Base-by-base conservation (phyloP, 148 eudicot genomes). In the Talinum fruticosum region DNA sequence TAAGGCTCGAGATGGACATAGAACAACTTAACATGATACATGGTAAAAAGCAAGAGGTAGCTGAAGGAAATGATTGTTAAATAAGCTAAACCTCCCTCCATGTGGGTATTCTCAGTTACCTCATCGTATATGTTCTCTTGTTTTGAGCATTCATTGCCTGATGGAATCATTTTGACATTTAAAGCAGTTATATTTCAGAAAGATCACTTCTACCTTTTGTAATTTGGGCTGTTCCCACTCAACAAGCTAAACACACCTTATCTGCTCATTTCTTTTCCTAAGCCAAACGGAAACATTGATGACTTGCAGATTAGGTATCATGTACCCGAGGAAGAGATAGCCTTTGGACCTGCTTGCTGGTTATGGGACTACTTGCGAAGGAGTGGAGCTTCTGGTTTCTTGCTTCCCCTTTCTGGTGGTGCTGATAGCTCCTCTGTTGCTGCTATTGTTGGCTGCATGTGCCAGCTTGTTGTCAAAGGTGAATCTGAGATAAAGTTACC, bases 401-500 rank as follows among this genome's bases (percentile, higher is more conserved):
- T 96, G 86, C 97, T 96, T 86, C 99, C 99, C 76, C 94, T 96
- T 65, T 96, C 97, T 65, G 97, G 99, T 82, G 99, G 99, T 51
- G 99, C 99, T 78, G 99, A 96, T 90, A 96, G 99, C 86, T 96
- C 99, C 35, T 93, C 97, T 54, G 97, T 93, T 75, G 99, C 99
- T 79, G 99, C 97, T 75, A 91, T 95, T 36, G 97, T 91, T 82
- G 99, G 99, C 77, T 93, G 93, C 88, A 95, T 95, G 99, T 93
- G 99, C 84, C 99, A 93, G 85, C 97, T 92, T 75, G 99, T 96
- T 62, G 93, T 91, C 62, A 88, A 90, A 96, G 99, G 99, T 91
- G 67, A 80, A 79, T 30, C 74, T 28, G 41, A 7, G 29, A 73
- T 24, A n/a, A 72, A 71, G 16, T 32, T 71, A 30, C 38, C 44